Percentiles rank a stretch among this genome's conserved stretches.
phyloP scores from a whole-genome alignment of 495 filamentous ascomycete genomes.

The Venustampulla echinocandica region DNA sequence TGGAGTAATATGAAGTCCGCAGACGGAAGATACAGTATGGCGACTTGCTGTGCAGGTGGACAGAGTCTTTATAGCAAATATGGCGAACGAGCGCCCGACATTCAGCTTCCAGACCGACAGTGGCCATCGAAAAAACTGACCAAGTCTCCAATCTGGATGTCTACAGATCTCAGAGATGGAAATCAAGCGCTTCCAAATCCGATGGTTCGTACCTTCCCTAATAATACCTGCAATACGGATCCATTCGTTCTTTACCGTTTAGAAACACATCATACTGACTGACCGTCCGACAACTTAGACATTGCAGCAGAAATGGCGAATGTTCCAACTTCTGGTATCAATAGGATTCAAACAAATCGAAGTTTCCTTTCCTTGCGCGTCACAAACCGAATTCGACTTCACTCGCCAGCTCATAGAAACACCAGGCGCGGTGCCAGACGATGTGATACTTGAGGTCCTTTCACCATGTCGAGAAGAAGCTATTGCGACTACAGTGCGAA shows the following conservation, averaged over 20 bases:
- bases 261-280: background rate
- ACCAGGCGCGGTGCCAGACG: conserved; percentile 57
- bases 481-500: conserved; percentile 61
- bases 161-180: conserved; percentile 74
- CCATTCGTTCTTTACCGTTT: background rate
- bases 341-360: conserved; percentile 78
- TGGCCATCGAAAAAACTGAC: conserved; percentile 76
- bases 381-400: conserved; percentile 69
- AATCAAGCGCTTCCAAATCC: conserved; percentile 79
- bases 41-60: background rate
- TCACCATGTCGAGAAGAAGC: conserved; percentile 68
- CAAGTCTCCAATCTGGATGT: conserved; percentile 71
- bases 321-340: conserved; percentile 66
- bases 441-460: conserved; percentile 71
- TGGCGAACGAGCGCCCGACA: conserved; percentile 36
- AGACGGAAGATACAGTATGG: background rate
- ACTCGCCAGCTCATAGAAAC: conserved; percentile 61
- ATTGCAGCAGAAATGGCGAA: conserved; percentile 58
- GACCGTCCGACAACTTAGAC: background rate
- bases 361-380: conserved; percentile 66
- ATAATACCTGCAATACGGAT: conserved; percentile 36
- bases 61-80: background rate
- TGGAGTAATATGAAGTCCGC: background rate
- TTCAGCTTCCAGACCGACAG: conserved; percentile 76
- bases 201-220: conserved; percentile 48